Percentiles rank a stretch among this genome's conserved stretches.
phyloP scores from a whole-genome alignment of 805 yeast genomes.

The Candida dendrica region DNA sequence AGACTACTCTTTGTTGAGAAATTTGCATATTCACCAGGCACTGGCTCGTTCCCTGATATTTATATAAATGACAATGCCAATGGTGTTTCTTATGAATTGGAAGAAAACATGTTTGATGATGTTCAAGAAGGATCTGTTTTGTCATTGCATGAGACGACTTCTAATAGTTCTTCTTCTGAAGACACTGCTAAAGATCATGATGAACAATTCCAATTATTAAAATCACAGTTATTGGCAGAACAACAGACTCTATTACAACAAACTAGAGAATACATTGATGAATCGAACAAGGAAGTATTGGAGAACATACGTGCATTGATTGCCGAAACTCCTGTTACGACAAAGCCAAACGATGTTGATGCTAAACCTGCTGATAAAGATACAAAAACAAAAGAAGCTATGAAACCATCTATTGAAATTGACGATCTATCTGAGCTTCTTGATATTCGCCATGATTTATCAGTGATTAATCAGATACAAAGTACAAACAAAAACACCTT shows the following conservation, averaged over 20 bases:
- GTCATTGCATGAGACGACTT: conserved; percentile 44
- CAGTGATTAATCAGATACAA: conserved; percentile 52
- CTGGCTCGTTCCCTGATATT: conserved; percentile 68
- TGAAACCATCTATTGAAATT: background rate
- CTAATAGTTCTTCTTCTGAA: conserved; percentile 9
- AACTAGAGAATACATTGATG: conserved; percentile 19
- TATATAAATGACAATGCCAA: conserved; percentile 57
- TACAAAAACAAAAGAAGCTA: background rate
- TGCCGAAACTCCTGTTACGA: conserved; percentile 1
- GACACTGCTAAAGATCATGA: conserved; percentile 3
- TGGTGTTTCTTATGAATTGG: conserved; percentile 71
- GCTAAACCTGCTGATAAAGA: background rate
- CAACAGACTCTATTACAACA: conserved; percentile 9
- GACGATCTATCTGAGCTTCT: conserved; percentile 19
- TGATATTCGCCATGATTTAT: conserved; percentile 50
- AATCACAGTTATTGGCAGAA: conserved; percentile 7
- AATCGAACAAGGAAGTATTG: conserved; percentile 12
- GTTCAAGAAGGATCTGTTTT: conserved; percentile 54
- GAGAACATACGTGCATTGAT: conserved; percentile 7
- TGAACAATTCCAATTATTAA: conserved; percentile 15
- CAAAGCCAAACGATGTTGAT: conserved; percentile 4
- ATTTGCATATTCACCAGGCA: conserved; percentile 76
- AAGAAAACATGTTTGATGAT: conserved; percentile 55
- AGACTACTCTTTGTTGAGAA: conserved; percentile 77
- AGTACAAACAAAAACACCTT: conserved; percentile 33